Base-by-base conservation (phyloP, 2,329 filamentous ascomycete species). In the Dactylellina cionopaga region DNA sequence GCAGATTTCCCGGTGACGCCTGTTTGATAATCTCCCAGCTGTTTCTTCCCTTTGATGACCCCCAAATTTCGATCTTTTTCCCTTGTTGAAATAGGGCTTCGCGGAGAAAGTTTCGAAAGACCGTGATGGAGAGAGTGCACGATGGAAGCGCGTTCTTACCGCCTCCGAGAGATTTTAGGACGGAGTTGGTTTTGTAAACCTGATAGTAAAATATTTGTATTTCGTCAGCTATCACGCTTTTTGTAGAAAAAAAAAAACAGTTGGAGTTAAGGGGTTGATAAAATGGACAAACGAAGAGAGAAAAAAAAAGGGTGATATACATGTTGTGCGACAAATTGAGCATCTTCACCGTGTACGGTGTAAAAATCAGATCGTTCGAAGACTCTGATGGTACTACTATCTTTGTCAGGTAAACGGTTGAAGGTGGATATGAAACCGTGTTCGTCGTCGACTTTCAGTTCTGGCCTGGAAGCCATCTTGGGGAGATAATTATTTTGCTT, bases 141-240 rank as follows among this genome's bases (percentile, higher is more conserved):
- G 95, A 99, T 4, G 92, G 88, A 1, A 99, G 86, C 49, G 90
- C 90, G 80, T 87, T 91, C 77, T 89, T 88, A 4, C 74, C 75
- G 27, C 70, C 69, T 74, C 95, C 95, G 19, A 99, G 86, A 77
- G 95, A 92, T 76, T 94, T 89, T 19, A 99, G 86, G 13, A 99
- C 95, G 0, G 95, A 96, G 1, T 93, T 98, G 3, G 95, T 98
- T 83, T 96, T 96, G 86, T 99, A 99, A 70, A 98, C 90, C 89
- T 91, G n/a, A n/a, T n/a, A n/a, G n/a, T n/a, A n/a, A n/a, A n/a
- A 59, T 25, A 59, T 0, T 31, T 19, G 49, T 24, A 52, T 62
- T 1, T 49, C 4, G n/a, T n/a, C n/a, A n/a, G n/a, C n/a, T n/a
- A n/a, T n/a, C n/a, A n/a, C n/a, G n/a, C n/a, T n/a, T n/a, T n/a